These are phyloP conservation scores for Boletellus emodensis DNA, from an alignment of 768 basidiomycete species.

Conservation along the genomic window DNA sequence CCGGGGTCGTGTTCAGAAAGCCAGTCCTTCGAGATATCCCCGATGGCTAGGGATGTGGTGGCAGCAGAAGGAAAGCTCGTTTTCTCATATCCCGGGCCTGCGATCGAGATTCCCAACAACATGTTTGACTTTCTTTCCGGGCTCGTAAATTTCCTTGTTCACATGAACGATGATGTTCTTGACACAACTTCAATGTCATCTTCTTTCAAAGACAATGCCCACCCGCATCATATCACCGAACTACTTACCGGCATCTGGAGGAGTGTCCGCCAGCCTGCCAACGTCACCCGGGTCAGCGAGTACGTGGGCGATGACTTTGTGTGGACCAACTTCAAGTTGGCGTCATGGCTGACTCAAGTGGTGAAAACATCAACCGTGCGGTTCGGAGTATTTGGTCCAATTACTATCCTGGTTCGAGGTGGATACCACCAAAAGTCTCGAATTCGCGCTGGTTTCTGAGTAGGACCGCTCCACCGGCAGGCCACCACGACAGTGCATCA, in stretches of 20 bases:
- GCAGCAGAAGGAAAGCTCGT: slow-evolving; percentile 37
- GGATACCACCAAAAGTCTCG: slow-evolving; percentile 18
- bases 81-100: slow-evolving; percentile 43
- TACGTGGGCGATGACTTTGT: not conserved
- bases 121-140: slow-evolving; percentile 28
- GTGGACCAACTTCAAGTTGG: slow-evolving; percentile 1
- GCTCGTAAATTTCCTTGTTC: slow-evolving; percentile 36
- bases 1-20: slow-evolving; percentile 38
- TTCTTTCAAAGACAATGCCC: slow-evolving; percentile 16
- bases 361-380: slow-evolving; percentile 28
- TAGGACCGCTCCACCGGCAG: slow-evolving; percentile 15
- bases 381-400: slow-evolving; percentile 29
- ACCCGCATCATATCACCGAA: slow-evolving; percentile 44
- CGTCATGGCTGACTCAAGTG: slow-evolving; percentile 24
- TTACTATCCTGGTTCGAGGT: slow-evolving; percentile 24
- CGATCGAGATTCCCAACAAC: slow-evolving; percentile 31
- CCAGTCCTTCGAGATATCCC: slow-evolving; percentile 40
- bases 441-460: slow-evolving; percentile 30
- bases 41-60: slow-evolving; percentile 32
- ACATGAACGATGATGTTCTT: slow-evolving; percentile 31
- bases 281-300: not conserved
- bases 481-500: too few relatives aligned
- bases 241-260: slow-evolving; percentile 43
- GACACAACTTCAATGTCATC: slow-evolving; percentile 15
- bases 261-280: slow-evolving; percentile 22